phyloP scores from a whole-genome alignment of 768 basidiomycete species.

The Lentinula sp. region DNA sequence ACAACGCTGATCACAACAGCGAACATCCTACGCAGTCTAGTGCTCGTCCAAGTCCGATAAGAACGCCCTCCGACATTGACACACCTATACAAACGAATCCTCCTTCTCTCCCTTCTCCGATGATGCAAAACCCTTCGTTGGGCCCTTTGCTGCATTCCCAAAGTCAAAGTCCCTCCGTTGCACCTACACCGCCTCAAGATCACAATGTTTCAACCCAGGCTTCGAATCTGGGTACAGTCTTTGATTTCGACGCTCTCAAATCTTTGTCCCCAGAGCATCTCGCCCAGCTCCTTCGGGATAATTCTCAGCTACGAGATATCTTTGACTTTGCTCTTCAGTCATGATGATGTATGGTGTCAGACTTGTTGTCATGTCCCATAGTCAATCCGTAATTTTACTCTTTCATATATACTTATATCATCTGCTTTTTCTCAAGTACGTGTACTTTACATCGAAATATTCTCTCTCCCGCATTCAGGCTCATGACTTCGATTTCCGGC shows the following conservation, averaged over 20 bases:
- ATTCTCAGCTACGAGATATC: neutral
- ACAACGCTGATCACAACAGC: neutral
- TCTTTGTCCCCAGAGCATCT: neutral
- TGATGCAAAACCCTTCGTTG: neutral
- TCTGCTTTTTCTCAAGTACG: neutral
- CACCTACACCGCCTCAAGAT: neutral
- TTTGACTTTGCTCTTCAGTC: neutral
- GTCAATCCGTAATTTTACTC: neutral
- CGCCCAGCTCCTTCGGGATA: neutral
- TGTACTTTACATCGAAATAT: neutral
- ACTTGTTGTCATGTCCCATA: too few species aligned
- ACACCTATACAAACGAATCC: neutral
- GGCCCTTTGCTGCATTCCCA: neutral
- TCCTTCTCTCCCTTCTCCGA: neutral
- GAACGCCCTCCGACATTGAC: neutral
- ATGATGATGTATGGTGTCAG: neutral
- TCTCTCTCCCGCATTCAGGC: too few species aligned
- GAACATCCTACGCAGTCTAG: neutral
- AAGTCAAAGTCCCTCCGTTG: neutral
- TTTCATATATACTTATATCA: neutral
- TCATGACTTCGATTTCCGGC: too few species aligned
- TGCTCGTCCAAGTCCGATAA: neutral
- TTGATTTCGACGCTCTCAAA: slow-evolving; percentile 2
- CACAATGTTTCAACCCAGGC: neutral
- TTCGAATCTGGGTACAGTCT: neutral